Evolutionary conservation across 768 basidiomycete species (phyloP).

Genomic region (Wakefieldia striispora): DNA sequence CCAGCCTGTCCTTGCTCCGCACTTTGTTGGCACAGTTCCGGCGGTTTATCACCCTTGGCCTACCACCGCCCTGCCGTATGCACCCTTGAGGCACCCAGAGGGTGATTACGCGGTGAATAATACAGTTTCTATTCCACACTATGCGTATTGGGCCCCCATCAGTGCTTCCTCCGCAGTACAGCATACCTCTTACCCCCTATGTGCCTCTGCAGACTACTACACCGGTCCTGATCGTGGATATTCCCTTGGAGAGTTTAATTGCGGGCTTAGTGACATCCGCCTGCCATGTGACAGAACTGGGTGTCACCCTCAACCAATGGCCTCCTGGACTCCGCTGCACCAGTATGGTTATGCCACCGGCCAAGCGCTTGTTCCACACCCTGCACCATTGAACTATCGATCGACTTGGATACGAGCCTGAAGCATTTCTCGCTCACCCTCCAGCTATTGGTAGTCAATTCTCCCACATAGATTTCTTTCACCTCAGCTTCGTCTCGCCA

Average conservation of each 20-base stretch:
- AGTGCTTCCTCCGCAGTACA: slow-evolving; percentile 41
- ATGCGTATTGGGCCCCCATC: slow-evolving; percentile 22
- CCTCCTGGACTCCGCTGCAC: slow-evolving; percentile 43
- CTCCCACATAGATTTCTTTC: slow-evolving; percentile 28
- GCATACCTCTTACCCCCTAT: slow-evolving; percentile 58
- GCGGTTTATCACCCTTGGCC: slow-evolving; percentile 32
- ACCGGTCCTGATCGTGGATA: slow-evolving; percentile 52
- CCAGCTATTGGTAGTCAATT: slow-evolving; percentile 9
- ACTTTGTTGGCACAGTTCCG: slow-evolving; percentile 32
- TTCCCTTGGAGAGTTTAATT: slow-evolving; percentile 58
- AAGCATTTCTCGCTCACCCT: slow-evolving; percentile 16
- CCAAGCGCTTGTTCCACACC: slow-evolving; percentile 43
- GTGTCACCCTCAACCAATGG: slow-evolving; percentile 35
- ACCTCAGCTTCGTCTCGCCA: slow-evolving; percentile 19
- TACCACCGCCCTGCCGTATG: slow-evolving; percentile 9
- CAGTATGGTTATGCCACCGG: slow-evolving; percentile 41
- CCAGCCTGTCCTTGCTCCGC: slow-evolving; percentile 46
- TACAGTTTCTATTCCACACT: slow-evolving; percentile 13
- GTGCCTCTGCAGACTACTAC: slow-evolving; percentile 50
- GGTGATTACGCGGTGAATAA: slow-evolving; percentile 14
- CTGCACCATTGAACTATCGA: slow-evolving; percentile 43
- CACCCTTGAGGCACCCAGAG: slow-evolving; percentile 23
- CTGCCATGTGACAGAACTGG: slow-evolving; percentile 43
- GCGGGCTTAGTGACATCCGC: slow-evolving; percentile 45
- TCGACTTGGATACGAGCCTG: slow-evolving; percentile 51